A percentile compares a stretch with the other conserved stretches of the same genome.
Evolutionary conservation across 371 early-diverging fungal genomes (phyloP).

Genomic region (Mortierella sp.): DNA sequence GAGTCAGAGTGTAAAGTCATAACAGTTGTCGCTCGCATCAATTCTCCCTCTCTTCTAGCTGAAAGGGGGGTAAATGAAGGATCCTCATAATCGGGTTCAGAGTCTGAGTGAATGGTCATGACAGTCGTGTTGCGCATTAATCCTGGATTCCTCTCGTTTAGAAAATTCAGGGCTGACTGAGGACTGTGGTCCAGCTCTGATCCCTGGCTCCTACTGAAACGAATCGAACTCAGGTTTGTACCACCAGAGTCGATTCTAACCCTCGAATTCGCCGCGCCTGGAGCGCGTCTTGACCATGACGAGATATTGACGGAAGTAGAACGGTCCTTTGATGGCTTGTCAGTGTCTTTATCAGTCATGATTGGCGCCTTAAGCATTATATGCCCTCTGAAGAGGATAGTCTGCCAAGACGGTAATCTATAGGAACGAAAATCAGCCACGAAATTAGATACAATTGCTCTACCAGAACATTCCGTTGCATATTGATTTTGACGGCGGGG

Average conservation of each 20-base stretch:
- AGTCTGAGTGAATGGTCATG: slow-evolving; percentile 51
- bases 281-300: slow-evolving; percentile 14
- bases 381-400: background rate
- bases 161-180: background rate
- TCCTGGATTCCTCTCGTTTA: background rate
- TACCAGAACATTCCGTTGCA: no score
- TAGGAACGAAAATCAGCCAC: background rate
- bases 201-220: slow-evolving; percentile 17
- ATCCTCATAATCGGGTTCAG: slow-evolving; percentile 34
- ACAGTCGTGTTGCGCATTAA: slow-evolving; percentile 45
- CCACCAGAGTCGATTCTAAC: background rate
- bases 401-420: background rate
- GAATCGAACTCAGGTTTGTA: background rate
- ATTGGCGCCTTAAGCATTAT: slow-evolving; percentile 21
- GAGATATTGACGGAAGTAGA: slow-evolving; percentile 7
- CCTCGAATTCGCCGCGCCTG: background rate
- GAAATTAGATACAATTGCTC: background rate
- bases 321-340: slow-evolving; percentile 13
- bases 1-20: slow-evolving; percentile 51
- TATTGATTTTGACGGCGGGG: no score
- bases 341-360: slow-evolving; percentile 31
- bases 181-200: background rate
- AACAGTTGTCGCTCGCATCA: slow-evolving; percentile 40
- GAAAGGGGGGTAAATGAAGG: background rate
- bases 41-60: background rate